phyloP scores from a whole-genome alignment of 2,329 filamentous ascomycete species.

The Phaeosphaeria sp. region DNA sequence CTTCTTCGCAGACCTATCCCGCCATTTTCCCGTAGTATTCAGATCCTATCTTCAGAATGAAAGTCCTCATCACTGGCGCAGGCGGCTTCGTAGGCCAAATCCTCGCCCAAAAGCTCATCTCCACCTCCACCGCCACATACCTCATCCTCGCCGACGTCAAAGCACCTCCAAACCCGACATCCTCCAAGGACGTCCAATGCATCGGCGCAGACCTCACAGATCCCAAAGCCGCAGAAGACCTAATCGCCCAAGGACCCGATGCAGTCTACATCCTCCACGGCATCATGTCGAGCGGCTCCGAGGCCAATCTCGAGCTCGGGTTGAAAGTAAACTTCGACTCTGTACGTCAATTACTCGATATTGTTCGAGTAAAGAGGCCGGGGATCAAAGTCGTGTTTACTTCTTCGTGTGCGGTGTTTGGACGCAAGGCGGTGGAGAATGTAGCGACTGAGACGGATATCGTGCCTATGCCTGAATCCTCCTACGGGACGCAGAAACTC shows the following conservation, averaged over 20 bases:
- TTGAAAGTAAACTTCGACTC: slow-evolving; percentile 68
- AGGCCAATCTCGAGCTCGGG: slow-evolving; percentile 67
- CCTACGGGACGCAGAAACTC: slow-evolving; percentile 69
- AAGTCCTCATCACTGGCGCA: slow-evolving; percentile 68
- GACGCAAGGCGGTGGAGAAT: slow-evolving; percentile 60
- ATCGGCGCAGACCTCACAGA: slow-evolving; percentile 62
- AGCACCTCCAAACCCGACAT: slow-evolving; percentile 55
- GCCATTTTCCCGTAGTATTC: too few relatives aligned
- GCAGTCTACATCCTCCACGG: slow-evolving; percentile 67
- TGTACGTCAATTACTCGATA: slow-evolving; percentile 62
- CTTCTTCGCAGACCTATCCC: too few relatives aligned
- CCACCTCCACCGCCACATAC: slow-evolving; percentile 51
- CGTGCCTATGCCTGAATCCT: slow-evolving; percentile 67
- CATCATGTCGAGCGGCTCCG: slow-evolving; percentile 71
- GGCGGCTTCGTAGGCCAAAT: slow-evolving; percentile 71
- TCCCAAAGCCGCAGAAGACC: slow-evolving; percentile 24
- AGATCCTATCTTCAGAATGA: too few relatives aligned
- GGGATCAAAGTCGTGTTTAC: slow-evolving; percentile 67
- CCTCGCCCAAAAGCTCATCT: slow-evolving; percentile 63
- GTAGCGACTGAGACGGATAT: slow-evolving; percentile 47
- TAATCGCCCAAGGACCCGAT: slow-evolving; percentile 40
- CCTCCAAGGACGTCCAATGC: slow-evolving; percentile 58
- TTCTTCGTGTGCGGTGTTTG: slow-evolving; percentile 69
- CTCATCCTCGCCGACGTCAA: slow-evolving; percentile 66
- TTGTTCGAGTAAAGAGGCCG: slow-evolving; percentile 57